Conservation (phyloP, 805 yeast species). For the Candida corydali region DNA sequence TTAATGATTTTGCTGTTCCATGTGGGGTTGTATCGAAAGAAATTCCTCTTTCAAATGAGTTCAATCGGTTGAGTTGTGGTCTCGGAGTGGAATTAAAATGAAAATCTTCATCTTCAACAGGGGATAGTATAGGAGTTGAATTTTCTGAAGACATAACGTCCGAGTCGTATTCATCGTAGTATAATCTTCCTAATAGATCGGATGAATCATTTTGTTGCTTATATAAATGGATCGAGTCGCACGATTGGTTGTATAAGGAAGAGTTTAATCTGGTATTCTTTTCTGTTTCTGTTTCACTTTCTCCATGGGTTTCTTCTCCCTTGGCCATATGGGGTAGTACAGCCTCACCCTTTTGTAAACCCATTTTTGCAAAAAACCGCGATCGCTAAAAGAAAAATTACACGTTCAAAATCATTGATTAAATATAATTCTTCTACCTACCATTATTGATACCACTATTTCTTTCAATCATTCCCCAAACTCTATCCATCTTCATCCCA, state of each 20-base stretch:
- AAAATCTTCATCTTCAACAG: slow-evolving; percentile 9
- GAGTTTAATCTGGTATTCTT: slow-evolving; percentile 37
- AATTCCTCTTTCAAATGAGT: slow-evolving; percentile 34
- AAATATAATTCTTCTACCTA: too few relatives aligned
- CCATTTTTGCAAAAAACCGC: too few relatives aligned
- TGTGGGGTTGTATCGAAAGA: slow-evolving; percentile 37
- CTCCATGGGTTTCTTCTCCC: slow-evolving; percentile 7
- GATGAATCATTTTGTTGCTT: slow-evolving; percentile 33
- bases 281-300: slow-evolving; percentile 22
- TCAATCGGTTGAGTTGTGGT: slow-evolving; percentile 13
- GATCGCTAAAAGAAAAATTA: too few relatives aligned
- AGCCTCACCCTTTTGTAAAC: background rate
- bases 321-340: background rate
- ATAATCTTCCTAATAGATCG: slow-evolving; percentile 38
- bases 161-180: slow-evolving; percentile 40
- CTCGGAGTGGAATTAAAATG: slow-evolving; percentile 12
- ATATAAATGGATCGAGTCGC: slow-evolving; percentile 36
- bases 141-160: slow-evolving; percentile 15
- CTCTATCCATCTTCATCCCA: slow-evolving; percentile 77
- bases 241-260: slow-evolving; percentile 32
- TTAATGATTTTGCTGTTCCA: slow-evolving; percentile 29
- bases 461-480: slow-evolving; percentile 78
- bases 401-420: too few relatives aligned
- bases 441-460: slow-evolving; percentile 69
- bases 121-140: slow-evolving; percentile 12